Evolutionary conservation across 345 rosid species (phyloP).

Genomic region (Abelmoschus esculentus): DNA sequence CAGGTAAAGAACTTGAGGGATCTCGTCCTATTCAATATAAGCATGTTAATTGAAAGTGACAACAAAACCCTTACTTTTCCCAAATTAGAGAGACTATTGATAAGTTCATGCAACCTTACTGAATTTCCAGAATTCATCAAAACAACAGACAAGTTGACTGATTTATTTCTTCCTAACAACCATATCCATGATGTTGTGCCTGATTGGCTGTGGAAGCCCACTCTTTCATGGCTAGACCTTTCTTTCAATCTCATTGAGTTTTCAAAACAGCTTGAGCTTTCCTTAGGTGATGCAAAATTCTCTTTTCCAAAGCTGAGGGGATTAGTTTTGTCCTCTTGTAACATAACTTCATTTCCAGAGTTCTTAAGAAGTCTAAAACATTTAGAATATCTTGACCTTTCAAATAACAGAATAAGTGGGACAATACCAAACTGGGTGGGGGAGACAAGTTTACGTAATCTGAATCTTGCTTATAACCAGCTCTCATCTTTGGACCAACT

Average conservation of each 20-base stretch:
- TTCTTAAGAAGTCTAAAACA: too few relatives aligned
- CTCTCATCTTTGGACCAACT: neutral
- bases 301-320: too few relatives aligned
- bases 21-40: neutral
- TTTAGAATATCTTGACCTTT: too few relatives aligned
- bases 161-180: neutral
- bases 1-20: accelerated
- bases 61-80: neutral
- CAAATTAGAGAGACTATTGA: accelerated
- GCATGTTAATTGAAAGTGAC: neutral
- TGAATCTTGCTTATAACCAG: neutral
- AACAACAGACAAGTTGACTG: neutral
- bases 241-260: too few relatives aligned
- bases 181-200: neutral
- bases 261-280: too few relatives aligned
- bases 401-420: neutral
- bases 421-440: neutral
- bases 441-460: neutral
- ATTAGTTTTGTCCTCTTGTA: too few relatives aligned
- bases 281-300: too few relatives aligned
- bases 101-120: neutral
- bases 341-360: too few relatives aligned
- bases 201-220: neutral
- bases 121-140: conserved; percentile 9
- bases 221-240: too few relatives aligned